Evolutionary conservation across 805 yeast genomes (phyloP), one percentile per base, ranked within the genome.

Genomic region (Scheffersomyces amazonensis): DNA sequence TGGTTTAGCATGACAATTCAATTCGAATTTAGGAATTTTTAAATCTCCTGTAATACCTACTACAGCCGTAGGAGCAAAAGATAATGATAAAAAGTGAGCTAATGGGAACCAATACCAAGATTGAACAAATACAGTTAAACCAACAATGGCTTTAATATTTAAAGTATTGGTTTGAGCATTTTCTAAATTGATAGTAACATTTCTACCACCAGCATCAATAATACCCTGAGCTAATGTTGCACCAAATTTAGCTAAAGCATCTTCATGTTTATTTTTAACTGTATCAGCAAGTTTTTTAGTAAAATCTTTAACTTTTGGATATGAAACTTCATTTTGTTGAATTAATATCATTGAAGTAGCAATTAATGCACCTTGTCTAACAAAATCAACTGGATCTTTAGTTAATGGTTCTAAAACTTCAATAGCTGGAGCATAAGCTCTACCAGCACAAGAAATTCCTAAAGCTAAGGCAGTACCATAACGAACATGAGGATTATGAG

Each of bases 51-150:
- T 80, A 10, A 93, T 86, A 47, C 96, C 96, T 49, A 87, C 80
- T 16, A 91, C 76, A 5, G 95, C 80, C 2, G 98, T 93, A 37
- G 99, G 96, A 7, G 93, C 78, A 65, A 90, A 90, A 24, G 97
- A 87, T 49, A 93, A 75, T 15, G 95, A 82, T 53, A 93, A 69
- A 69, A 93, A 93, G 64, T 93, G 98, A 1, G 97, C 80, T 41
- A 90, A 75, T 42, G 99, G 99, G 80, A 83, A 93, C 99, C 99
- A 93, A 65, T 89, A 87, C 99, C 99, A 93, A 58, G 86, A 87
- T 68, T 93, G 99, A 9, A 85, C 70, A 58, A 93, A 93, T 42
- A 93, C 77, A 0, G 93, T 81, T 49, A 93, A 69, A 28, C 99
- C 99, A 40, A 90, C 95, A 52, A 93, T 83, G 0, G 96, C 93